These are phyloP conservation scores for Nicotiana noctiflora DNA, from an alignment of 257 asterid species.

Conservation along the genomic window DNA sequence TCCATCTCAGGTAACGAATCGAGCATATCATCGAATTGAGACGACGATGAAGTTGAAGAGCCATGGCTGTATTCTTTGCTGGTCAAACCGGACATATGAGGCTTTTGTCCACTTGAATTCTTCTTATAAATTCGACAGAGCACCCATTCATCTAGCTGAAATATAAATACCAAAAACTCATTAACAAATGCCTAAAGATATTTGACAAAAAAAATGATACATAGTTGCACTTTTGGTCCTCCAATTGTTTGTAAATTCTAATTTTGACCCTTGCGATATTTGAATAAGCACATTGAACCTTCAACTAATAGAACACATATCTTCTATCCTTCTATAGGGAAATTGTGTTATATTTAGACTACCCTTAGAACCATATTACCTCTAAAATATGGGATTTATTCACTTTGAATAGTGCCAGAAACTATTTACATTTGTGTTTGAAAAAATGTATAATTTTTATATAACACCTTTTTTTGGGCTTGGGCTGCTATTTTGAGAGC, in stretches of 20 bases:
- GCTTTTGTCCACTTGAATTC: slow-evolving; percentile 40
- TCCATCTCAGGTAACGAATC: slow-evolving; percentile 58
- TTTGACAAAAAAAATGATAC: neutral
- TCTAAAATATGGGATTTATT: neutral
- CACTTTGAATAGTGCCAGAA: no score
- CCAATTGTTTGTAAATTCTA: neutral
- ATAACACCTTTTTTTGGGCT: no score
- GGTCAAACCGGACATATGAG: slow-evolving; percentile 14
- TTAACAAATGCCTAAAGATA: neutral
- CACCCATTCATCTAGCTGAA: slow-evolving; percentile 83
- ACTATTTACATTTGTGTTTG: no score
- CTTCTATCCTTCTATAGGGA: neutral
- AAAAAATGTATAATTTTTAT: no score
- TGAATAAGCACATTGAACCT: neutral
- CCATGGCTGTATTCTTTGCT: slow-evolving; percentile 54
- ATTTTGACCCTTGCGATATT: neutral
- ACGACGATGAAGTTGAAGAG: slow-evolving; percentile 46
- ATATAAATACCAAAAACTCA: neutral
- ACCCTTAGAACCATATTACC: neutral
- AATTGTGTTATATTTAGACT: neutral
- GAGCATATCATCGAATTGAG: slow-evolving; percentile 67
- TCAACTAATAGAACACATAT: neutral
- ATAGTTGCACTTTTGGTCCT: neutral
- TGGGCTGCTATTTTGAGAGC: no score
- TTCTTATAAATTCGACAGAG: slow-evolving; percentile 72